phyloP scores from a whole-genome alignment of 371 early-diverging fungal species.

The Actinomortierella ambigua region DNA sequence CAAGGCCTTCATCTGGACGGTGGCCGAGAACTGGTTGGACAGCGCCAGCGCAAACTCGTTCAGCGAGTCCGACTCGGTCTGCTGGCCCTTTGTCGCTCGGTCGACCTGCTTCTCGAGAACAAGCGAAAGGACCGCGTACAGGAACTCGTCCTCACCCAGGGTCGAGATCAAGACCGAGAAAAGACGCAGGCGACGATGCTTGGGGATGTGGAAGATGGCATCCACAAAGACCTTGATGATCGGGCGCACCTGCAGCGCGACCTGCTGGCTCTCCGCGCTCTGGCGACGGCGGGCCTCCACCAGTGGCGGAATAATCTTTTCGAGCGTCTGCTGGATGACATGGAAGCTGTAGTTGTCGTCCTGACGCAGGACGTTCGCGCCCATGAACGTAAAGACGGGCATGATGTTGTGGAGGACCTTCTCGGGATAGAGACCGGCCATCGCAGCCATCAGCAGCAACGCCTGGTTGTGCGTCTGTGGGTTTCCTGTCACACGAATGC shows the following conservation, averaged over 20 bases:
- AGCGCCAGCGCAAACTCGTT: constrained; percentile 72
- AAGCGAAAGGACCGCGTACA: constrained; percentile 75
- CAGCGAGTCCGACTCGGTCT: constrained; percentile 61
- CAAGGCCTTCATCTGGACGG: constrained; percentile 73
- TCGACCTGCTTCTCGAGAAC: constrained; percentile 75
- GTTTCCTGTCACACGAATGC: constrained; percentile 88
- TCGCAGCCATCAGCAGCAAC: constrained; percentile 86
- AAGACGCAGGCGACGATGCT: constrained; percentile 87
- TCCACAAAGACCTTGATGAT: constrained; percentile 91
- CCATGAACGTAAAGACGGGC: constrained; percentile 98
- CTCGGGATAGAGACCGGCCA: constrained; percentile 84
- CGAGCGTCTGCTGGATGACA: constrained; percentile 89
- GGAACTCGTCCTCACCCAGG: constrained; percentile 78
- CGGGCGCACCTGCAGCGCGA: constrained; percentile 63
- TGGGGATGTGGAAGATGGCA: constrained; percentile 91
- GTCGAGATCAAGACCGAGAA: constrained; percentile 84
- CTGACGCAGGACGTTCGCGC: constrained; percentile 91
- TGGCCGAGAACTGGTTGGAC: constrained; percentile 65
- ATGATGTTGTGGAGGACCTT: constrained; percentile 91
- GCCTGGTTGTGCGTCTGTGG: constrained; percentile 96
- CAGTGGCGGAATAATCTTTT: constrained; percentile 87
- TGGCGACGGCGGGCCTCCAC: constrained; percentile 62
- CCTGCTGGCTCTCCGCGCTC: constrained; percentile 51
- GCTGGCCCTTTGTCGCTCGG: constrained; percentile 55
- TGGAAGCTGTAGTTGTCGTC: constrained; percentile 96